phyloP scores from a whole-genome alignment of 2,329 filamentous ascomycete genomes.

The Fusarium graminum region DNA sequence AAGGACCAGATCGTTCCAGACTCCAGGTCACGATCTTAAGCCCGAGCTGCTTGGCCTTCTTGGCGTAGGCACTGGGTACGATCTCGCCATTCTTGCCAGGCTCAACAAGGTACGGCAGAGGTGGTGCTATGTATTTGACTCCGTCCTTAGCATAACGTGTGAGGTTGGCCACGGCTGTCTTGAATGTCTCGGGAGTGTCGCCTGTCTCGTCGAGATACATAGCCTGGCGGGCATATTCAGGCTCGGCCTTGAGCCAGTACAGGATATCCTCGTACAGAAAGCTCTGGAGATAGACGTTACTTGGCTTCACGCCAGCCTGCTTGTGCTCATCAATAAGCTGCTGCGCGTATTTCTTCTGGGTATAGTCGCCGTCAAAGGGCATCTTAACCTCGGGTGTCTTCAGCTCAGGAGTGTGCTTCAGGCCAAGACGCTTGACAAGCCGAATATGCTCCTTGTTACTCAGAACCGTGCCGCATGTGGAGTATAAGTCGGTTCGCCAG shows the following conservation, averaged over 20 bases:
- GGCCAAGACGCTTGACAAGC: constrained; percentile 67
- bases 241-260: constrained; percentile 75
- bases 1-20: constrained; percentile 73
- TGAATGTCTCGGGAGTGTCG: constrained; percentile 64
- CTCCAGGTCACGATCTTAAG: constrained; percentile 77
- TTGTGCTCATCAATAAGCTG: constrained; percentile 74
- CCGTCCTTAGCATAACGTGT: constrained; percentile 68
- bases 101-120: constrained; percentile 71
- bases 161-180: constrained; percentile 68
- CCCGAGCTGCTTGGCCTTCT: constrained; percentile 69
- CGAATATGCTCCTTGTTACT: constrained; percentile 73
- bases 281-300: constrained; percentile 72
- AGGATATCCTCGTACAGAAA: constrained; percentile 74
- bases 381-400: constrained; percentile 78
- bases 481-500: constrained; percentile 76
- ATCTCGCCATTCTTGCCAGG: constrained; percentile 64
- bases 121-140: constrained; percentile 73
- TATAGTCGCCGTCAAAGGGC: constrained; percentile 75
- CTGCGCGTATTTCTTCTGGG: constrained; percentile 73
- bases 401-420: constrained; percentile 75
- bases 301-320: constrained; percentile 63
- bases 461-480: constrained; percentile 72
- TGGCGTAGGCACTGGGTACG: constrained; percentile 73
- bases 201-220: constrained; percentile 75
- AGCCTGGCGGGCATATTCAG: constrained; percentile 71